phyloP scores from a whole-genome alignment of 495 filamentous ascomycete species.

The Halenospora varia region DNA sequence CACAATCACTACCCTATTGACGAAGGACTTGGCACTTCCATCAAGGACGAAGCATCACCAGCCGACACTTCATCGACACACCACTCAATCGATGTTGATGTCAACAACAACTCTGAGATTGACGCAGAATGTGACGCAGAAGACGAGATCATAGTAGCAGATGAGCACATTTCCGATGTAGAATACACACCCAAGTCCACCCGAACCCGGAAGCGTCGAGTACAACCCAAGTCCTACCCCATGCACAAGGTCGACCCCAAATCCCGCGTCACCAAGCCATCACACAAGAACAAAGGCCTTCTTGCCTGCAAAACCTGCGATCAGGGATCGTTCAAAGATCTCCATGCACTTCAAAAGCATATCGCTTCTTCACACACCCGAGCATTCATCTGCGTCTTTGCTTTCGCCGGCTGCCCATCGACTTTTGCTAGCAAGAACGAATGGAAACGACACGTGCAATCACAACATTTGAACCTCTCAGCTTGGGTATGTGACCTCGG shows the following conservation, averaged over 20 bases:
- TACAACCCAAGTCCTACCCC: background rate
- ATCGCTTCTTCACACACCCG: conserved; percentile 51
- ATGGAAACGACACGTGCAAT: conserved; percentile 85
- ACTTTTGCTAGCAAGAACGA: conserved; percentile 86
- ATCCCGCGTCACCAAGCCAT: conserved; percentile 5
- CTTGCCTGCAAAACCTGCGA: conserved; percentile 5
- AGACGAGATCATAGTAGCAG: background rate
- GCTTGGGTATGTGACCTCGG: conserved; percentile 79
- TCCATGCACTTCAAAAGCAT: conserved; percentile 39
- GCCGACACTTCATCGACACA: background rate
- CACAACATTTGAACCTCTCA: conserved; percentile 73
- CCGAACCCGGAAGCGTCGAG: conserved; percentile 12
- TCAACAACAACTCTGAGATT: conserved; percentile 3
- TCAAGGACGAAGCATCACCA: conserved; percentile 10
- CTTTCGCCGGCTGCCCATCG: conserved; percentile 67
- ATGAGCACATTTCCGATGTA: conserved; percentile 3
- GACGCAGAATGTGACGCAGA: conserved; percentile 15
- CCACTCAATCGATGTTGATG: background rate
- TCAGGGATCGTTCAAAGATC: conserved; percentile 32
- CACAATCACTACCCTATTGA: conserved; percentile 3
- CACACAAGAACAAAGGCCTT: background rate
- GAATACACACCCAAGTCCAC: conserved; percentile 18
- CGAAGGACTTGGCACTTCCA: conserved; percentile 14
- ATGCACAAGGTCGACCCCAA: background rate
- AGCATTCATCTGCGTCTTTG: conserved; percentile 72